These are phyloP conservation scores for Westerdykella sp. DNA, from an alignment of 2,329 filamentous ascomycete genomes.

Conservation along the genomic window DNA sequence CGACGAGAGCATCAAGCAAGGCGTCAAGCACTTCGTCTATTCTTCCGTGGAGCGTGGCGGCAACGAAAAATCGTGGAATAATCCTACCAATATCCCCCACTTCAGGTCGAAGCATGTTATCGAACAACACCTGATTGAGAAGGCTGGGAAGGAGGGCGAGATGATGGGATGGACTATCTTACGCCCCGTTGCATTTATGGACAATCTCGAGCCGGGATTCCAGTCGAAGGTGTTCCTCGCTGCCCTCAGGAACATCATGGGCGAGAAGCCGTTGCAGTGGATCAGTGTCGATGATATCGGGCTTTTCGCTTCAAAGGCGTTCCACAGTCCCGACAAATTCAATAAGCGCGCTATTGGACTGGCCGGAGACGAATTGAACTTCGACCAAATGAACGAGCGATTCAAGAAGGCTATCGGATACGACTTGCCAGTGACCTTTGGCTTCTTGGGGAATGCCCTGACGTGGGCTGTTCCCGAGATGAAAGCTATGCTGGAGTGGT, in stretches of 20 bases:
- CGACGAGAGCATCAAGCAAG: constrained; percentile 50
- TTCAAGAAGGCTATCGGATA: constrained; percentile 45
- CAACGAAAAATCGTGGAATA: constrained; percentile 46
- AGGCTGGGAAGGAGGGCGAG: constrained; percentile 36
- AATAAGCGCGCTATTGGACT: constrained; percentile 43
- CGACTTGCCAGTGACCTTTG: constrained; percentile 40
- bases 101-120: constrained; percentile 58
- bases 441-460: constrained; percentile 37
- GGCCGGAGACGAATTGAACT: constrained; percentile 49
- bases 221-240: constrained; percentile 46
- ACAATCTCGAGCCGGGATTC: constrained; percentile 49
- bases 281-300: constrained; percentile 47
- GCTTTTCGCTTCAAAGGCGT: constrained; percentile 45
- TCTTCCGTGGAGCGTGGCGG: constrained; percentile 59
- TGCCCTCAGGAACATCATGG: constrained; percentile 38
- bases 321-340: constrained; percentile 42
- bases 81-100: constrained; percentile 49
- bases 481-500: constrained; percentile 48
- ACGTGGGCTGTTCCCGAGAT: constrained; percentile 42
- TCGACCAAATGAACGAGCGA: constrained; percentile 40
- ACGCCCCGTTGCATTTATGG: constrained; percentile 58
- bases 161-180: constrained; percentile 57
- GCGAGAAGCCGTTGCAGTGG: constrained; percentile 40
- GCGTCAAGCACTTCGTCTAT: constrained; percentile 58
- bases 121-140: constrained; percentile 54